Evolutionary conservation across 192 early-diverging fungal species (phyloP).

Genomic region (Helicostylum pulchrum): DNA sequence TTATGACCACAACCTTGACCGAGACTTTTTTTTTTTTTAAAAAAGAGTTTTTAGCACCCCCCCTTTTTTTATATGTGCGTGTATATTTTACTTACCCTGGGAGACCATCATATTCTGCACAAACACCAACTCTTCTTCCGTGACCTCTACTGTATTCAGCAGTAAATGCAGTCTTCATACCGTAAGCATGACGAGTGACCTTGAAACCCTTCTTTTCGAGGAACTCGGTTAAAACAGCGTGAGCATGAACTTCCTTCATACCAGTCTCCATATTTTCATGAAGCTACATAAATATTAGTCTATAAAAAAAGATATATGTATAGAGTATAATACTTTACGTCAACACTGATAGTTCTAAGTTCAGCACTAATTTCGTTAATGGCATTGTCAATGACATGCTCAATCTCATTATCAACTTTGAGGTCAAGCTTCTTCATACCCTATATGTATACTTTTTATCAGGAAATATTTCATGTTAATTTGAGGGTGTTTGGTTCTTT

Average conservation of each 20-base stretch:
- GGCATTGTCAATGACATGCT: slow-evolving; percentile 15
- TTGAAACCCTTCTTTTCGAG: slow-evolving; percentile 63
- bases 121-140: slow-evolving; percentile 48
- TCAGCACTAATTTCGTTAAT: slow-evolving; percentile 20
- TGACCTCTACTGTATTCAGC: slow-evolving; percentile 56
- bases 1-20: slow-evolving; percentile 66
- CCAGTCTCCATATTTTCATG: slow-evolving; percentile 57
- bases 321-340: slow-evolving; percentile 5
- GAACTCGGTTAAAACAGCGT: slow-evolving; percentile 62
- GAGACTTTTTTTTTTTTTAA: slow-evolving; percentile 8
- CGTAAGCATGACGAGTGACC: slow-evolving; percentile 58
- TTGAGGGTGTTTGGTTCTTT: not conserved
- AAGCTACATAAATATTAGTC: slow-evolving; percentile 32
- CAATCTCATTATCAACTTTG: slow-evolving; percentile 24
- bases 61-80: too few species aligned
- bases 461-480: too few species aligned
- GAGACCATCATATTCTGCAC: slow-evolving; percentile 66
- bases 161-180: slow-evolving; percentile 70
- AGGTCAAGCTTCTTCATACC: slow-evolving; percentile 28
- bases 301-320: not conserved
- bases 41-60: too few species aligned
- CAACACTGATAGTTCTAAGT: slow-evolving; percentile 29
- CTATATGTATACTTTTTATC: too few species aligned
- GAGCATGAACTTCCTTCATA: slow-evolving; percentile 58
- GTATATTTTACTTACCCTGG: slow-evolving; percentile 39